Percentiles rank a stretch among this genome's conserved stretches.
Evolutionary conservation across 306 rosid genomes (phyloP).

Genomic region (Rosa lucieae): DNA sequence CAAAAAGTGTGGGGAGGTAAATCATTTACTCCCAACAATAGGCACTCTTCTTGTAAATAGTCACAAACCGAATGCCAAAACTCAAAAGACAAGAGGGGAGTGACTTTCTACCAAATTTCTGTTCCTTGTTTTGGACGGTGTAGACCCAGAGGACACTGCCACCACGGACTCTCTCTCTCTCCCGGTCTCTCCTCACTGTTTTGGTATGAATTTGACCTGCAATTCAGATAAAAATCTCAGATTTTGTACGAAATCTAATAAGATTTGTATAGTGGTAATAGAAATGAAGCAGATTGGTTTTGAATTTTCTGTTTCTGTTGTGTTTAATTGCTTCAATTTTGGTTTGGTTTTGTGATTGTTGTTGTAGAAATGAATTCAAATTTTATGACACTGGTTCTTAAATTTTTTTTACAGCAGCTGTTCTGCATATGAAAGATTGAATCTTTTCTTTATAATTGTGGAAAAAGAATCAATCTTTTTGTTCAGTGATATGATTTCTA

Average conservation of each 20-base stretch:
- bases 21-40: not conserved
- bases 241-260: not conserved
- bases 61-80: not conserved
- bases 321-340: not conserved
- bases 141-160: constrained; percentile 31
- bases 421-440: not conserved
- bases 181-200: constrained; percentile 8
- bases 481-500: constrained; percentile 1
- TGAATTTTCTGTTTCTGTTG: not conserved
- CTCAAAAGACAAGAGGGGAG: not conserved
- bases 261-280: not conserved
- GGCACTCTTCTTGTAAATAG: constrained; percentile 10
- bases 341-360: not conserved
- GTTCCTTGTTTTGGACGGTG: constrained; percentile 14
- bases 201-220: constrained; percentile 27
- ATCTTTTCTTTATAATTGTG: not conserved
- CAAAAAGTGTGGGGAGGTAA: not conserved
- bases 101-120: not conserved
- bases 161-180: constrained; percentile 18
- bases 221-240: constrained; percentile 8
- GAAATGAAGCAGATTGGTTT: not conserved
- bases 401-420: not conserved
- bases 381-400: not conserved
- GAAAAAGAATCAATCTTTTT: not conserved
- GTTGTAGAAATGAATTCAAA: not conserved